A percentile compares a stretch with the other conserved stretches of the same genome.
phyloP scores from a whole-genome alignment of 208 protist species.

The Herpetomonas samuelpessoai region DNA sequence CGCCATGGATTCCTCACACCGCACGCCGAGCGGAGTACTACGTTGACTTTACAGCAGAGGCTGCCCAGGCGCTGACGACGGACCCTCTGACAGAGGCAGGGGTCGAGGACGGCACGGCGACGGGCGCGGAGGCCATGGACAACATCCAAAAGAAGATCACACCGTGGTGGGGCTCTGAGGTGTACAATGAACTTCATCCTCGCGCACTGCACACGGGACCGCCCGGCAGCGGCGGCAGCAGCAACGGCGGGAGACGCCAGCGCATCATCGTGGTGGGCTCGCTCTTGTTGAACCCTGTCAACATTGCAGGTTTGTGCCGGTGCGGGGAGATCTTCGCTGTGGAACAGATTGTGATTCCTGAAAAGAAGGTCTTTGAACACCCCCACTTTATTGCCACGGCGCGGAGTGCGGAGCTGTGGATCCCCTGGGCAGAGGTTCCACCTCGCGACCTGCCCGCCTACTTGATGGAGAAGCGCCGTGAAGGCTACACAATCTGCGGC shows the following conservation, averaged over 20 bases:
- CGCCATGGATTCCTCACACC: conserved; percentile 73
- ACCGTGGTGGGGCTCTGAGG: conserved; percentile 84
- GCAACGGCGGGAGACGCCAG: conserved; percentile 9
- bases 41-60: conserved; percentile 78
- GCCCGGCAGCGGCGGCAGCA: no score
- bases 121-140: conserved; percentile 6
- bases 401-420: conserved; percentile 88
- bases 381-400: conserved; percentile 86
- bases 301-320: conserved; percentile 87
- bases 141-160: conserved; percentile 88
- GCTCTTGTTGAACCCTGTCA: conserved; percentile 86
- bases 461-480: conserved; percentile 45
- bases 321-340: conserved; percentile 88
- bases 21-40: conserved; percentile 42
- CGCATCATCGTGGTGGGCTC: conserved; percentile 80
- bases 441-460: conserved; percentile 53
- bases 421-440: conserved; percentile 75
- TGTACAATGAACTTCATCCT: conserved; percentile 90
- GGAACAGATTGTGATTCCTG: conserved; percentile 72
- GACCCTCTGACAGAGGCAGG: conserved; percentile 29
- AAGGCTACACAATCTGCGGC: conserved; percentile 86
- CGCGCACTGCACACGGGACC: conserved; percentile 54
- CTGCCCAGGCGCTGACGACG: conserved; percentile 41
- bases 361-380: conserved; percentile 78
- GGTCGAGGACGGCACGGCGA: neutral